Evolutionary conservation across 495 filamentous ascomycete species (phyloP).

Genomic region (Daldinia decipiens): DNA sequence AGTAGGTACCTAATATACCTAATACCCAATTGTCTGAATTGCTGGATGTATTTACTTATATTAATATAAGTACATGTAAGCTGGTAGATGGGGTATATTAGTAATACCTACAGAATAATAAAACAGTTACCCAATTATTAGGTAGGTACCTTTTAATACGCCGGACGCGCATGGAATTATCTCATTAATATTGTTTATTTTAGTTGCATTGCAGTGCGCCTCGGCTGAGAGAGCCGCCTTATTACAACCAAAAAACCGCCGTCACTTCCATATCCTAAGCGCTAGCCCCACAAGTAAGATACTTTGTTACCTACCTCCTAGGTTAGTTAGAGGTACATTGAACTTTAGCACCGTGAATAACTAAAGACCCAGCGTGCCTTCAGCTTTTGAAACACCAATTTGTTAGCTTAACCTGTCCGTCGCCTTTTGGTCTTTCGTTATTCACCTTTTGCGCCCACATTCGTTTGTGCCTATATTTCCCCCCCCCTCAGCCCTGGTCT

Average conservation of each 20-base stretch:
- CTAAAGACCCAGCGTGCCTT: slow-evolving; percentile 17
- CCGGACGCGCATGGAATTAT: background rate
- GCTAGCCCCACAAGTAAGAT: background rate
- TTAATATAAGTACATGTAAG: too few species aligned
- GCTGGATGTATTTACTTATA: too few species aligned
- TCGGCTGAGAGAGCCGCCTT: slow-evolving; percentile 34
- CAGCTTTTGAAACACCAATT: slow-evolving; percentile 39
- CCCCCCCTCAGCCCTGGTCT: slow-evolving; percentile 9
- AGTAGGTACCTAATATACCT: background rate
- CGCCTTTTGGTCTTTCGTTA: slow-evolving; percentile 21
- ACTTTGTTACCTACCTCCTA: background rate
- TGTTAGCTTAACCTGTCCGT: slow-evolving; percentile 32
- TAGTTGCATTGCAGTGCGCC: slow-evolving; percentile 27
- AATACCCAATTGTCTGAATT: background rate
- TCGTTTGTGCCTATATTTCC: slow-evolving; percentile 28
- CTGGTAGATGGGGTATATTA: background rate
- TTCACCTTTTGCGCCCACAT: slow-evolving; percentile 28
- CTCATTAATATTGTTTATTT: background rate
- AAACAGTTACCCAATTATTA: background rate
- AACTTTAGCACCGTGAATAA: slow-evolving; percentile 25
- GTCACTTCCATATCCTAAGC: background rate
- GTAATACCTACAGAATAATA: background rate
- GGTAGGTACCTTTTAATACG: background rate
- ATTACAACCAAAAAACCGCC: slow-evolving; percentile 28
- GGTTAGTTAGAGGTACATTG: too few species aligned